Percentiles rank a stretch among this genome's conserved stretches.
These are phyloP conservation scores for Apiotrichum gracile DNA, from an alignment of 1,284 basidiomycete species.

Conservation along the genomic window DNA sequence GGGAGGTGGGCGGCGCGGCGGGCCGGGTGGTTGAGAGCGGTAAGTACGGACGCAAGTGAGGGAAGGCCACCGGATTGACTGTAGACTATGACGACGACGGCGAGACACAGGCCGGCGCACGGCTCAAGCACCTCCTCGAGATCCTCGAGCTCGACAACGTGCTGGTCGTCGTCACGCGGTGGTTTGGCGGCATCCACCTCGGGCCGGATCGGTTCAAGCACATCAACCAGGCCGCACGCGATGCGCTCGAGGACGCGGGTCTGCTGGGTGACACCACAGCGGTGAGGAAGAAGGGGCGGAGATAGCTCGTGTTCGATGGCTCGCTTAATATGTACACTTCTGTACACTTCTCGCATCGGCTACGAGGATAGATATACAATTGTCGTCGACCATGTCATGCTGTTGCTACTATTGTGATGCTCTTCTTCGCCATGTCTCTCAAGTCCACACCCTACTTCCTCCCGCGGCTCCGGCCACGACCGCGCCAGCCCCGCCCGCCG, in stretches of 20 bases:
- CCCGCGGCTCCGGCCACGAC: background rate
- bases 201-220: constrained; percentile 88
- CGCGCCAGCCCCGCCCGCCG: background rate
- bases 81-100: constrained; percentile 90
- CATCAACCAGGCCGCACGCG: constrained; percentile 81
- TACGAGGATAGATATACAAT: no score
- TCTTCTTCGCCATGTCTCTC: no score
- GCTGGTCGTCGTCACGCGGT: constrained; percentile 63
- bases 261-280: constrained; percentile 55
- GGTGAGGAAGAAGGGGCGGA: constrained; percentile 1
- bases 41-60: no score
- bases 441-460: no score
- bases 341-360: no score
- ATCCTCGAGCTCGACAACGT: constrained; percentile 67
- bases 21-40: constrained; percentile 35
- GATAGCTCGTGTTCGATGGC: background rate
- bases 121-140: constrained; percentile 78
- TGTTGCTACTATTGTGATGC: background rate
- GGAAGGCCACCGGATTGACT: no score
- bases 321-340: no score
- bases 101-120: constrained; percentile 80
- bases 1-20: constrained; percentile 35
- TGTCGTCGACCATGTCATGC: background rate
- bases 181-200: constrained; percentile 57
- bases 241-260: constrained; percentile 74